A percentile compares a stretch with the other conserved stretches of the same genome.
These are phyloP conservation scores for Gossypium rotundifolium DNA, from an alignment of 345 rosid genomes.

Conservation along the genomic window DNA sequence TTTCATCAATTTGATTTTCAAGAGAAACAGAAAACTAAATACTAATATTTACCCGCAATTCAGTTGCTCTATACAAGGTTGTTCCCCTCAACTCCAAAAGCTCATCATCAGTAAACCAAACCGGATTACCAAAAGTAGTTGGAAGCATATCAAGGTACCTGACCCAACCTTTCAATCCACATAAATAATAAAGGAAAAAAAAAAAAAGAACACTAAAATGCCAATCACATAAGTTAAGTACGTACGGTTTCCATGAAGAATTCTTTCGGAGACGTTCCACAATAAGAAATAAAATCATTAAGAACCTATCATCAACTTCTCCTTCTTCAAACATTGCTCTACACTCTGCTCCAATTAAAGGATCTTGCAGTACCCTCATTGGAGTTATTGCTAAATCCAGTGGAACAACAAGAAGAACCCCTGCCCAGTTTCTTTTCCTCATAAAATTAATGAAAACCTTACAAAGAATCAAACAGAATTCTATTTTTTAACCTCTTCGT, in stretches of 20 bases:
- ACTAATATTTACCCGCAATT: constrained; percentile 53
- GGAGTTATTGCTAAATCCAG: constrained; percentile 86
- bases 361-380: constrained; percentile 93
- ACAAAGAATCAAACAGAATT: background rate
- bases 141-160: constrained; percentile 97
- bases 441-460: background rate
- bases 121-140: constrained; percentile 62
- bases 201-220: background rate
- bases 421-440: constrained; percentile 29
- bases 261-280: constrained; percentile 70
- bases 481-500: too few species aligned
- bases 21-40: background rate
- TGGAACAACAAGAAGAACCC: constrained; percentile 70
- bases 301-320: constrained; percentile 81
- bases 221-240: constrained; percentile 3
- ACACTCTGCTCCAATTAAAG: constrained; percentile 79
- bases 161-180: constrained; percentile 11
- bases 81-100: constrained; percentile 72
- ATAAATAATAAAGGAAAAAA: constrained; percentile 10
- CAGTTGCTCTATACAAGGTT: constrained; percentile 62
- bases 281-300: constrained; percentile 68
- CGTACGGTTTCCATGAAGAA: constrained; percentile 91
- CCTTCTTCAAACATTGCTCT: constrained; percentile 78
- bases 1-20: background rate
- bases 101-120: constrained; percentile 86